Evolutionary conservation across 345 rosid genomes (phyloP), one percentile per base, ranked within the genome.

Genomic region (Bruguiera sexangula): DNA sequence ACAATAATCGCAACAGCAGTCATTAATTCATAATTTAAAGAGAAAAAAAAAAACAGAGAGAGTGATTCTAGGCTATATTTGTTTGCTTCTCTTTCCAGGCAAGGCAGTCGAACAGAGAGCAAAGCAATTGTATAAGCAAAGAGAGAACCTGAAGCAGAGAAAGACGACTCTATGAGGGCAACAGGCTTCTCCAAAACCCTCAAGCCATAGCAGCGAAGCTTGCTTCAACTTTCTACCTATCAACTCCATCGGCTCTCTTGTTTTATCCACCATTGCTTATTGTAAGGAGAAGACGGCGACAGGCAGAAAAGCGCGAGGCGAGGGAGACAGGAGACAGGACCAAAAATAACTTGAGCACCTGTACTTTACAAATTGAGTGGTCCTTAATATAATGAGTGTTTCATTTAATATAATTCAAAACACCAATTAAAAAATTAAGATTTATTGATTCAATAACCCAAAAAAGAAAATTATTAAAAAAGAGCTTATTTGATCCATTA

Each of bases 111-210:
- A 24, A 15, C 4, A 3, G 60, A 48, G 16, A 13, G 18, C 60
- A 22, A 68, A 39, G 29, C 13, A 60, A 10, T 11, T 22, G 22
- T n/a, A 21, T 7, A 20, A 31, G 27, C 26, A 70, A 59, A 19
- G 15, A 60, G 43, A 62, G 27, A 73, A 90, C 96, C 89, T 87
- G 82, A 20, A 81, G 61, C 96, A 90, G 62, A 90, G 93, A 65
- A 86, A 30, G 62, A 87, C 54, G 67, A 84, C 98, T 73, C 96
- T 81, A 78, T 92, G 98, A 66, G 92, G 94, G 75, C 96, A 90
- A 72, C 96, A 92, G 27, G 99, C 99, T 80, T 92, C 99, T 60
- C 75, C 74, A 71, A 90, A 84, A 65, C 99, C 99, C 20, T 81
- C 84, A n/a, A 85, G 74, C 93, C 93, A 92, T 16, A 85, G 78